A percentile compares a stretch with the other conserved stretches of the same genome.
phyloP scores from a whole-genome alignment of 306 rosid species.

The Carpinus viminea region DNA sequence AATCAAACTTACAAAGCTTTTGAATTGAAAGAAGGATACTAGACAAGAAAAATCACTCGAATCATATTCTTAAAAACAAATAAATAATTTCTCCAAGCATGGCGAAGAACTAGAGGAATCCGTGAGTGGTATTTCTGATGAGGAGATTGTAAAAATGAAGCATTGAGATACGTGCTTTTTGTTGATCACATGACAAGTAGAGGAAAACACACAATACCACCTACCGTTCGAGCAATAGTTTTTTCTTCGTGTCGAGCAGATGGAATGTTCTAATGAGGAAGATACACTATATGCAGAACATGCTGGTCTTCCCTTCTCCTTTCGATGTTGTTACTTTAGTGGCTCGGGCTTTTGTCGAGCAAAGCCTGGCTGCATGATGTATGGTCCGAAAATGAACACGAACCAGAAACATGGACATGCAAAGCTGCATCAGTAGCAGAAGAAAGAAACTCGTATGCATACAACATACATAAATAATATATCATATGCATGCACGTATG shows the following conservation, averaged over 20 bases:
- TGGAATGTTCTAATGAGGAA: too few relatives aligned
- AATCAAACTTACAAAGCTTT: background rate
- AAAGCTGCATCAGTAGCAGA: slow-evolving; percentile 38
- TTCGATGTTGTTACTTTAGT: slow-evolving; percentile 39
- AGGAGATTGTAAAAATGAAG: too few relatives aligned
- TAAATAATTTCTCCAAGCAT: background rate
- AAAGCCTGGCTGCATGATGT: slow-evolving; percentile 78
- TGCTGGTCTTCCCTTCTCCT: slow-evolving; percentile 2
- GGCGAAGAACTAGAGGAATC: background rate
- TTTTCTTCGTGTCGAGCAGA: slow-evolving; percentile 8
- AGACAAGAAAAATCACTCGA: background rate
- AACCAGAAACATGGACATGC: slow-evolving; percentile 41
- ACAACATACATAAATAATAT: background rate
- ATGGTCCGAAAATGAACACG: slow-evolving; percentile 33
- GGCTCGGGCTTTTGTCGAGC: slow-evolving; percentile 72
- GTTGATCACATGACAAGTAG: slow-evolving; percentile 18
- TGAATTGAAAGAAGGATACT: background rate
- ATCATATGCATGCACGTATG: background rate
- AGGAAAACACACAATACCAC: background rate
- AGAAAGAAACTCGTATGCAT: slow-evolving; percentile 19
- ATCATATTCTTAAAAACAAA: slow-evolving; percentile 6
- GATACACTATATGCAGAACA: too few relatives aligned
- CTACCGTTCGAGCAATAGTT: background rate
- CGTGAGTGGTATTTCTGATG: too few relatives aligned
- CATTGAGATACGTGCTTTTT: too few relatives aligned